Evolutionary conservation across 1,284 basidiomycete genomes (phyloP), one percentile per base, ranked within the genome.

Genomic region (Rhodotorula mucilaginosa): DNA sequence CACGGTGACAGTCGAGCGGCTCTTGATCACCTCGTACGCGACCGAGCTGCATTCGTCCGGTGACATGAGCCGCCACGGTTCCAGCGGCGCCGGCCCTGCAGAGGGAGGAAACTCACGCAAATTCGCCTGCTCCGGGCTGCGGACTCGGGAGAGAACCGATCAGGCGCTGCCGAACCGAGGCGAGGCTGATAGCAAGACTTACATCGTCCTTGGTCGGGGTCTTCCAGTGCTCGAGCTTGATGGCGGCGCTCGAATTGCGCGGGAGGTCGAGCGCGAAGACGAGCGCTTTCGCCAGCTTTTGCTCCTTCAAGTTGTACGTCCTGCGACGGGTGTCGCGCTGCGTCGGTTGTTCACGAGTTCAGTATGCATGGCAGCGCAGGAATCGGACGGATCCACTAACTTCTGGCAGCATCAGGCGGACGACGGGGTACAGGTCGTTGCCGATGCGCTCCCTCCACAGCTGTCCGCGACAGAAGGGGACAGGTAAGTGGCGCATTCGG

Each of bases 301-400:
- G 90, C 82, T 97, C 95, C 80, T 97, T 97, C 74, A 96, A 81
- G 15, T 91, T 91, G 81, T 97, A 97, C 0, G 93, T 88, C 0
- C 91, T 86, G 63, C 94, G 87, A 75, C 96, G 92, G 49, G 90
- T 86, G 80, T 97, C 94, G 86, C 92, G 90, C 93, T 97, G 79
- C 2, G 31, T 8, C 10, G 19, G 16, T 29, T n/a, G 52, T 3
- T 5, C 0, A 23, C 23, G 26, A 2, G 2, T 8, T 18, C 7
- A 12, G 3, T 31, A n/a, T 21, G 15, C n/a, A 19, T 2, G 34
- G 44, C 8, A 26, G 7, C 4, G 7, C 52, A 31, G 23, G 31
- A 21, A 29, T 16, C 0, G 21, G 44, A 29, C 19, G 58, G 16
- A 26, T 44, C 26, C 29, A 73, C 83, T 76, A 57, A 84, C 84